Evolutionary conservation across 169 alveolate species (phyloP).

Genomic region (Eimeria brunetti): DNA sequence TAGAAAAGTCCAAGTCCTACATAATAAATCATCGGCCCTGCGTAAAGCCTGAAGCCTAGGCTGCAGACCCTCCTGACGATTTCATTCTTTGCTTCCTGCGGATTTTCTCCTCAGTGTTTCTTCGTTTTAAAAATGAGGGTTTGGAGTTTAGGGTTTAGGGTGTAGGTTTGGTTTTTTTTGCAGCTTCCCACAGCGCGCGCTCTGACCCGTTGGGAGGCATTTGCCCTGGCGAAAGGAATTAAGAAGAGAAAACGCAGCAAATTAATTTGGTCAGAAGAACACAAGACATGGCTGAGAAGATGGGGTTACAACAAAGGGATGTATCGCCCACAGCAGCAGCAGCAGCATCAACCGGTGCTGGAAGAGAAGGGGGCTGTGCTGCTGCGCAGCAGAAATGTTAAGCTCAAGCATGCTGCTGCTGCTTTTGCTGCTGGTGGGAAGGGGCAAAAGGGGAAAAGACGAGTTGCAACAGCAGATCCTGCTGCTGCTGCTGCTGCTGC

Average conservation of each 20-base stretch:
- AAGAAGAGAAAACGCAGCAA: constrained; percentile 86
- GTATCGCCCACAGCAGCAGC: constrained; percentile 13
- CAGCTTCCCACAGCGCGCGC: constrained; percentile 84
- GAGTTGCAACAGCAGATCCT: not conserved
- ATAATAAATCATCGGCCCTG: no score
- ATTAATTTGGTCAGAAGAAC: constrained; percentile 84
- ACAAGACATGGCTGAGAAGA: constrained; percentile 89
- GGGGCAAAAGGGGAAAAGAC: not conserved
- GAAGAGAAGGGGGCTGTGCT: constrained; percentile 38
- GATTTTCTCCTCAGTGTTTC: no score
- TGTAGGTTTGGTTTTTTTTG: not conserved
- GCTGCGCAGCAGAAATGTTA: not conserved
- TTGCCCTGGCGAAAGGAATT: constrained; percentile 87
- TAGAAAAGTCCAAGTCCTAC: no score
- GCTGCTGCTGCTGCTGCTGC: constrained; percentile 23
- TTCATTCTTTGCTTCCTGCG: no score
- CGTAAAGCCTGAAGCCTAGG: not conserved
- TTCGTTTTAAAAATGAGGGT: no score
- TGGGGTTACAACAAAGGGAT: constrained; percentile 87
- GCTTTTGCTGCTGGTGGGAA: not conserved
- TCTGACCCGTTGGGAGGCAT: constrained; percentile 87
- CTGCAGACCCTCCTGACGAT: no score
- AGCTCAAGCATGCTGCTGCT: not conserved
- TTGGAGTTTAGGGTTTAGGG: constrained; percentile 7
- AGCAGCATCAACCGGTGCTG: not conserved